Evolutionary conservation across 2,329 filamentous ascomycete species (phyloP), one percentile per base, ranked within the genome.

Genomic region (Paecilomyces niveus): DNA sequence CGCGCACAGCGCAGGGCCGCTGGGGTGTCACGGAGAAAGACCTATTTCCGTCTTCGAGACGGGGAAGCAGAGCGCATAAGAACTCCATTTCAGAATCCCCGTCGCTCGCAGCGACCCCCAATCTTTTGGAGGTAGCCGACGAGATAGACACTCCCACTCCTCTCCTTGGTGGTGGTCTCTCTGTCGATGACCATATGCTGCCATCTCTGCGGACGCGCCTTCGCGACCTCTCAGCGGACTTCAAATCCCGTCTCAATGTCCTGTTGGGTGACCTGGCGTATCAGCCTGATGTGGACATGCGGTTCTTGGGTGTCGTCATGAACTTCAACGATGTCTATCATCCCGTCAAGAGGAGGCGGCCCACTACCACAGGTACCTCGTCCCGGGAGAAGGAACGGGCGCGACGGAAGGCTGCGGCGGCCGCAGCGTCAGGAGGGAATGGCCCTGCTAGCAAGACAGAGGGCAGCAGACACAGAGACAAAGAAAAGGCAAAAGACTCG

Each of bases 251-350:
- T 29, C 83, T 97, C 54, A 91, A 91, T 71, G 80, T 92, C 49
- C 77, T 99, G 57, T 79, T 99, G 3, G 92, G 94, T 13, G 95
- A 99, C 72, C 74, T 99, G 62, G 89, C 91, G 8, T 93, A 95
- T 75, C 93, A 97, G 75, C 88, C 92, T 0, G 94, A 99, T 72
- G 87, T 92, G 55, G 94, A 99, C 73, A 90, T 99, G 86, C 83
- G 93, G 57, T 97, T 97, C 80, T 77, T 99, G 64, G 94, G 91
- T 45, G 92, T 97, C 53, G 90, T 94, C 49, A 97, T 99, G 91
- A 99, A 97, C 76, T 99, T 97, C 76, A 99, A 99, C 75, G 93
- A 97, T 72, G 89, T 96, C 26, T 97, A 97, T 74, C 85, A 90
- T 74, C 89, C 90, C 13, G 84, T 87, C 67, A 83, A 87, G 71